Evolutionary conservation across 106 monocot genomes (phyloP), one percentile per base, ranked within the genome.

Genomic region (Vanilla planifolia): DNA sequence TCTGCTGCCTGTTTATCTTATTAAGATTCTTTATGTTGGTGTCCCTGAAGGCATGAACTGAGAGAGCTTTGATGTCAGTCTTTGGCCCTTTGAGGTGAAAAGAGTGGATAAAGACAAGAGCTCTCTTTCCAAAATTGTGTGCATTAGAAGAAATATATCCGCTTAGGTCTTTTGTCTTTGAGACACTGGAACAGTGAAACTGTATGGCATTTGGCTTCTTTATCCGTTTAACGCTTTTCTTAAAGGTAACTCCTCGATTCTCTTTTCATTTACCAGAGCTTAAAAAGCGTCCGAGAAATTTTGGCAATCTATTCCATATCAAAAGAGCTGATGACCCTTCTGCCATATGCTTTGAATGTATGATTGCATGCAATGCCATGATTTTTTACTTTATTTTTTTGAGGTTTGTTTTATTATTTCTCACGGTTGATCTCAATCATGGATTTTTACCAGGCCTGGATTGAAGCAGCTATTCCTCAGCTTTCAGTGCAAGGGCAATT

Each of bases 91-190:
- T 6, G 19, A 36, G 57, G 34, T 21, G 33, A 33, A 57, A 36
- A 36, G 57, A 57, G 33, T 19, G 57, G n/a, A 8, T 57, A 35
- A 16, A 35, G 57, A 29, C 57, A 57, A 57, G 35, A 36, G 34
- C 57, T 35, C 57, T 36, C 57, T 57, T 57, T 57, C 57, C 57
- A 17, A 57, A 33, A 56, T 52, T 25, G 52, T 52, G 28, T 29
- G 53, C 23, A 23, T 23, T 53, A 22, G 35, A 34, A 57, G 34
- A 34, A n/a, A 57, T 57, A 35, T 2, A 10, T 6, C 57, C 17
- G 35, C 27, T 19, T 35, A 20, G 6, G 16, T 6, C 20, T 4
- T 57, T 57, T 57, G 10, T 57, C 0, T 28, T 57, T 25, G 17
- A n/a, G 4, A 15, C 29, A 53, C 28, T 30, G 30, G 16, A 53